A percentile compares a stretch with the other conserved stretches of the same genome.
Conservation (phyloP, 2,329 filamentous ascomycete species). For the Fusarium odoratissimum region DNA sequence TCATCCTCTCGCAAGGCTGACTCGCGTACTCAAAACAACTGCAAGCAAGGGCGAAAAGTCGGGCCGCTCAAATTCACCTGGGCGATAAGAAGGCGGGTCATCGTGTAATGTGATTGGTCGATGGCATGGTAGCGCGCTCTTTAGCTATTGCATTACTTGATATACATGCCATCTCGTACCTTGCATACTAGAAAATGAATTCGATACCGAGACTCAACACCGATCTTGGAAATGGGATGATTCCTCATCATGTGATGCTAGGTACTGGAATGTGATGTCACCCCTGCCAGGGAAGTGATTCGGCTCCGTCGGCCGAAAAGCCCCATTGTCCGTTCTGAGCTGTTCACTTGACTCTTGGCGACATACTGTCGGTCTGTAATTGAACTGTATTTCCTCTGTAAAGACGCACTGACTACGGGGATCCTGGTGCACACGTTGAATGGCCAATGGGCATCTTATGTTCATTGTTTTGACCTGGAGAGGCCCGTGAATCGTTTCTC, state of each 20-base stretch:
- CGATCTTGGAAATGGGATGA: not conserved
- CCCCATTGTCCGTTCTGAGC: not conserved
- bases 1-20: not conserved
- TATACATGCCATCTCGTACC: not conserved
- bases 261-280: not conserved
- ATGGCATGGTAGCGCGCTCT: rapidly evolving
- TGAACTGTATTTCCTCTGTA: too few species aligned
- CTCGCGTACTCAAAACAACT: not conserved
- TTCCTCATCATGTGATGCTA: too few species aligned
- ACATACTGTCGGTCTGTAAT: not conserved
- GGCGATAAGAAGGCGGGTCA: not conserved
- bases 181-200: not conserved
- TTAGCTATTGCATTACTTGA: not conserved
- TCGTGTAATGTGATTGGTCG: not conserved
- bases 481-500: too few species aligned
- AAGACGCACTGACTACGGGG: not conserved
- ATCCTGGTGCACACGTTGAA: not conserved
- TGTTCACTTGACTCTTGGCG: not conserved
- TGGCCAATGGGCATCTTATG: too few species aligned
- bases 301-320: not conserved
- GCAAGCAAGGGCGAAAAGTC: not conserved
- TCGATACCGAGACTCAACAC: not conserved
- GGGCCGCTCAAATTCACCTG: not conserved
- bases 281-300: not conserved
- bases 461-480: rapidly evolving